Conservation (phyloP, 2,329 filamentous ascomycete species). For the Lojkania enalia region DNA sequence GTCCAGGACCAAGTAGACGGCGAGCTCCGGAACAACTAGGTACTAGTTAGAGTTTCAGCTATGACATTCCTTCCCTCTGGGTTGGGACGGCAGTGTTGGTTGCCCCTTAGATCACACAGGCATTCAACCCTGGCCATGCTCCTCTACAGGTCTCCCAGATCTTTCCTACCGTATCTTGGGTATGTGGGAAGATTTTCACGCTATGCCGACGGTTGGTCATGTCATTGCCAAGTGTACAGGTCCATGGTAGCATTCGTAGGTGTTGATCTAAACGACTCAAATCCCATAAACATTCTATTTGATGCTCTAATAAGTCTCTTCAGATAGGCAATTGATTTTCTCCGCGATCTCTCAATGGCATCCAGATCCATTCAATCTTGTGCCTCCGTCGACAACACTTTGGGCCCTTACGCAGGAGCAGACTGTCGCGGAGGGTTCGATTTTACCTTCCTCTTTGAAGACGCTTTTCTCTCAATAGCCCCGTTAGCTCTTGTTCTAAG, state of each 20-base stretch:
- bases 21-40: slow-evolving; percentile 7
- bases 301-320: slow-evolving; percentile 24
- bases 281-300: slow-evolving; percentile 21
- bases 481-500: slow-evolving; percentile 36
- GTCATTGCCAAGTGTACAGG: slow-evolving; percentile 15
- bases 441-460: slow-evolving; percentile 45
- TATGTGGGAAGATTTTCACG: slow-evolving; percentile 17
- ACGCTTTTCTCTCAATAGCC: slow-evolving; percentile 37
- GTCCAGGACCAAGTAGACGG: slow-evolving; percentile 14
- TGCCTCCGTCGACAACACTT: slow-evolving; percentile 33
- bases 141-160: slow-evolving; percentile 13
- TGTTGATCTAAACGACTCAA: slow-evolving; percentile 19
- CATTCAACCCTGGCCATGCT: slow-evolving; percentile 17
- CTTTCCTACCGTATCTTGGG: slow-evolving; percentile 23
- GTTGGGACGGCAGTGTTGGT: slow-evolving; percentile 5
- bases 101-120: slow-evolving; percentile 10
- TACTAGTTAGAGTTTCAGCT: slow-evolving; percentile 3
- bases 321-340: slow-evolving; percentile 25
- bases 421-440: slow-evolving; percentile 43
- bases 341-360: slow-evolving; percentile 24
- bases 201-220: slow-evolving; percentile 27
- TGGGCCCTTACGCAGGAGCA: slow-evolving; percentile 37
- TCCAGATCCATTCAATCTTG: slow-evolving; percentile 21
- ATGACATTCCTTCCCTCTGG: not conserved
- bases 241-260: slow-evolving; percentile 16